Base-by-base conservation (phyloP, 164 flowering plant genomes). In the Stephania cephalantha region DNA sequence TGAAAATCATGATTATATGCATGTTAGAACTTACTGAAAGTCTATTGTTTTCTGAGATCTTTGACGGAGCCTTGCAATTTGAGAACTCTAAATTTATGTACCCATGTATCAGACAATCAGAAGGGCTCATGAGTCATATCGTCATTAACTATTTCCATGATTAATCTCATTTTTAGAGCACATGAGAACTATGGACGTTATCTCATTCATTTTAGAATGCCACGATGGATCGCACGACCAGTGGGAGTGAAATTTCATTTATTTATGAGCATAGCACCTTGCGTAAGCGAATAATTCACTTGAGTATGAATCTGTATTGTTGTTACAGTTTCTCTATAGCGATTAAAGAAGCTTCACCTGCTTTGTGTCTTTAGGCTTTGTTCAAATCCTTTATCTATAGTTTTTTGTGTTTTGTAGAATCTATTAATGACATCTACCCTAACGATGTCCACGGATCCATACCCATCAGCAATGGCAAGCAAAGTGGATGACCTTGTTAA, bases 361-460 rank as follows among this genome's bases (percentile, higher is more conserved):
- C 25, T 25, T 25, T 25, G 25, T 25, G 25, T 25, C 25, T 25
- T 25, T 25, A 25, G 25, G 25, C 25, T 25, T 48, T 48, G 53
- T 48, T 48, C 53, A 48, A 48, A 48, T 9, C 53, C 53, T 18
- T 25, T 25, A 58, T 42, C 44, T 64, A 29, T 22, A 68, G 55
- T 73, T 22, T 69, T 4, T 72, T 46, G 46, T 17, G n/a, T 50
- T 70, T 53, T 83, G 79, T 78, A 93, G 98, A 93, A 89, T 83
- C 79, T 93, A 83, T 79, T 84, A 83, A 97, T 91, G 79, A 86
- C 96, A 30, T 89, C 94, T 1, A 91, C 85, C 65, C 70, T 93
- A 77, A 75, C 87, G 35, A 77, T 83, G 52, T 87, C 78, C 44
- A 78, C 80, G 12, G 92, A 90, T 68, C 86, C 88, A 15, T 86